Evolutionary conservation across 163 green algal genomes (phyloP), one percentile per base, ranked within the genome.

Genomic region (Prototheca cutis): DNA sequence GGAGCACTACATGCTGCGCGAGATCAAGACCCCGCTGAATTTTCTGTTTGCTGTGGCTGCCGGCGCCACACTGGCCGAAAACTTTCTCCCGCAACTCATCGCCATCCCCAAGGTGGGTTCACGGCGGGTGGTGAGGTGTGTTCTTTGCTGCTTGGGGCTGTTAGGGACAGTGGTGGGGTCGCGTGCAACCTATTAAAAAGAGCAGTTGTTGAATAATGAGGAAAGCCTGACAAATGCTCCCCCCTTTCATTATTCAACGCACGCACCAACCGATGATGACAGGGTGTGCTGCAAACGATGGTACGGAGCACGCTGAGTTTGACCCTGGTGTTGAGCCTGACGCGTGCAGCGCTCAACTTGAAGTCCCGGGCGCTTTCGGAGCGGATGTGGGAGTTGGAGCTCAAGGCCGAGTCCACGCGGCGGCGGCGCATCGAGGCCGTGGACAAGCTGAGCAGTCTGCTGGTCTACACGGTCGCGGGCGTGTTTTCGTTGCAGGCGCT

Each of bases 1-100:
- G 23, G 78, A 85, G 67, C 89, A 78, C 58, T 89, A 89, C 69
- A 82, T 91, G 33, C 48, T 91, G 34, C 70, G 78, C 7, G 83
- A 91, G 78, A 78, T 94, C 24, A 94, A 94, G 66, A 81, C 84
- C 61, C 88, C 88, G 7, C 71, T 95, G 58, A 86, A 94, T 72
- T 78, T 91, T 36, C 76, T 95, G 52, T 86, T 95, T 30, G 79
- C 86, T 51, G 77, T 94, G 34, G 88, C 87, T 36, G 88, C 85
- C 21, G 74, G 89, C 62, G 89, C 84, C 52, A 91, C 87, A 17
- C 71, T 95, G 19, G 86, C 79, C 2, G 88, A 95, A 52, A 83
- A 86, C 40, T 88, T 93, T 52, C 64, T 94, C 63, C 87, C 88
- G 18, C 82, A 89, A 60, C 74, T 95, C 17, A 86, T 94, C 27